phyloP scores from a whole-genome alignment of 1,139 yeast genomes.

The Geotrichum klebahnii region DNA sequence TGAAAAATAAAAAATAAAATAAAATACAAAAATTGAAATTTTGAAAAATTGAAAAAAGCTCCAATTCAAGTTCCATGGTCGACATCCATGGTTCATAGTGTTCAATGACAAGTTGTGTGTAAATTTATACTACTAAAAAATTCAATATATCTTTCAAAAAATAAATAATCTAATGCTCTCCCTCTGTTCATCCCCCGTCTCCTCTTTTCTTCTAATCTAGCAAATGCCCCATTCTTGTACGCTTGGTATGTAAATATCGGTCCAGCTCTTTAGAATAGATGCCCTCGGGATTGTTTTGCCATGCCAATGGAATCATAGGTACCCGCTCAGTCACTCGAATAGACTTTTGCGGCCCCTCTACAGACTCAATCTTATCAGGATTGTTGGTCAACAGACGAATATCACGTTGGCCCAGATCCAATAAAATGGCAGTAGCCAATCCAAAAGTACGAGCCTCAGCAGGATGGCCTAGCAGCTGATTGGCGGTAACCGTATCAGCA shows the following conservation, averaged over 20 bases:
- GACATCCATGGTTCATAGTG: too few species aligned
- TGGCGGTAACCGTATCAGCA: conserved; percentile 98
- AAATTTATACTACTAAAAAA: too few species aligned
- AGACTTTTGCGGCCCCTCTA: conserved; percentile 72
- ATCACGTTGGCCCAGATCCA: conserved; percentile 71
- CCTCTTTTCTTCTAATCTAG: conserved; percentile 41
- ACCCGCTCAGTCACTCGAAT: conserved; percentile 78
- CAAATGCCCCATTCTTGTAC: conserved; percentile 95
- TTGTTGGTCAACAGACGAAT: conserved; percentile 85
- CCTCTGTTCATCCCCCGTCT: background rate
- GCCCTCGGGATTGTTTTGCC: conserved; percentile 65
- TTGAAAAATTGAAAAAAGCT: background rate
- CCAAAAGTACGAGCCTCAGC: conserved; percentile 94
- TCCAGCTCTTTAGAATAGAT: conserved; percentile 82
- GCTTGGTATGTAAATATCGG: conserved; percentile 87
- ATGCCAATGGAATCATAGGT: conserved; percentile 94
- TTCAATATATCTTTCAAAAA: background rate
- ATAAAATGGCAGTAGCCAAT: conserved; percentile 84
- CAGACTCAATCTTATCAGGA: conserved; percentile 93
- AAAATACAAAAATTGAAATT: background rate
- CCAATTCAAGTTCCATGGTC: too few species aligned
- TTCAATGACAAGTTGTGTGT: too few species aligned
- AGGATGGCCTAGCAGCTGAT: conserved; percentile 86
- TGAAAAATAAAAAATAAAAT: too few species aligned
- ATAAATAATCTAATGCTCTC: background rate